These are phyloP conservation scores for Quercus phellos DNA, from an alignment of 331 rosid species.

Conservation along the genomic window DNA sequence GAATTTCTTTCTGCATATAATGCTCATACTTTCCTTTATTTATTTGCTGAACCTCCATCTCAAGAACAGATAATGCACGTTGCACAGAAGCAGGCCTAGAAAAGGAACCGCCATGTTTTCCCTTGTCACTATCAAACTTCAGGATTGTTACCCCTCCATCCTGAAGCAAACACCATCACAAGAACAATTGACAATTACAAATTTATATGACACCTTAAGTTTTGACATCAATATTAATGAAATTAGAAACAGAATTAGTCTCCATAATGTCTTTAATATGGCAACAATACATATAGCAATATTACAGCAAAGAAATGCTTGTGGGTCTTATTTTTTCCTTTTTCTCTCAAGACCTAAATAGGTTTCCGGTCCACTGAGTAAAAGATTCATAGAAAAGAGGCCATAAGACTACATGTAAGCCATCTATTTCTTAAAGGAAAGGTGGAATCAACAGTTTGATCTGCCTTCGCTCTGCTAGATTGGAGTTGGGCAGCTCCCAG, in stretches of 20 bases:
- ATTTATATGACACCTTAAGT: slow-evolving; percentile 6
- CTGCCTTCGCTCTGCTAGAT: no score
- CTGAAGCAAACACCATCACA: slow-evolving; percentile 40
- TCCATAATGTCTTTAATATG: background rate
- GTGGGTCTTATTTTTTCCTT: background rate
- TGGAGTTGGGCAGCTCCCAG: no score
- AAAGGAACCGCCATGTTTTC: slow-evolving; percentile 49
- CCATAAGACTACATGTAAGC: no score
- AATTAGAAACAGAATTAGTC: slow-evolving; percentile 4
- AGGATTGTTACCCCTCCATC: slow-evolving; percentile 83
- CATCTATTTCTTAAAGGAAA: no score
- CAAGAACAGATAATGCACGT: slow-evolving; percentile 91
- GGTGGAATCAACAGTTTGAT: no score
- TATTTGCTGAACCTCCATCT: slow-evolving; percentile 98
- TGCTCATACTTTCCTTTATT: slow-evolving; percentile 89
- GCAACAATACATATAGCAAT: background rate
- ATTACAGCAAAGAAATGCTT: background rate
- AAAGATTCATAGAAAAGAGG: background rate
- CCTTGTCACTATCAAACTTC: slow-evolving; percentile 70
- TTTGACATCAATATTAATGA: background rate
- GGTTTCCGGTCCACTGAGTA: background rate
- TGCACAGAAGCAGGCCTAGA: slow-evolving; percentile 77
- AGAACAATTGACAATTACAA: background rate
- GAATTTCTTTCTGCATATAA: slow-evolving; percentile 98
- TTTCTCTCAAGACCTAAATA: background rate